Percentiles rank a stretch among this genome's conserved stretches.
These are phyloP conservation scores for Lactarius sanguifluus DNA, from an alignment of 768 basidiomycete species.

Conservation along the genomic window DNA sequence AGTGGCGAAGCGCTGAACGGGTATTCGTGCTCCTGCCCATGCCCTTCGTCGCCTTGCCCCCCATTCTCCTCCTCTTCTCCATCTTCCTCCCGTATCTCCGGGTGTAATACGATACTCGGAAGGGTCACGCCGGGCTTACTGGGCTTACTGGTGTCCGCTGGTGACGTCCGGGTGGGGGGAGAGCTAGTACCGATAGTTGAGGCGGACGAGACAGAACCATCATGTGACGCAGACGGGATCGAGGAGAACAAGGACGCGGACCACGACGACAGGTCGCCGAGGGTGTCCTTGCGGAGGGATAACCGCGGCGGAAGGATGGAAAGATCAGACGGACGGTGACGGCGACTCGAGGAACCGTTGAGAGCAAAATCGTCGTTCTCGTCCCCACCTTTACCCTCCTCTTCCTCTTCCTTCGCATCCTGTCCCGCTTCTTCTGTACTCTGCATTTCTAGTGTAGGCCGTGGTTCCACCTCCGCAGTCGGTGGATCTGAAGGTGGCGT, in stretches of 20 bases:
- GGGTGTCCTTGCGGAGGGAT: slow-evolving; percentile 27
- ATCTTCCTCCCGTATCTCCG: slow-evolving; percentile 12
- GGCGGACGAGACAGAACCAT: slow-evolving; percentile 8
- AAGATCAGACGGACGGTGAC: slow-evolving; percentile 15
- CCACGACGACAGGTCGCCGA: slow-evolving; percentile 30
- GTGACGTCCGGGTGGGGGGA: neutral
- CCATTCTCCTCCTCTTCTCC: neutral
- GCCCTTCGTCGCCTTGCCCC: neutral
- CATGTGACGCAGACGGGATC: slow-evolving; percentile 19
- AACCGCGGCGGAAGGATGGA: slow-evolving; percentile 28
- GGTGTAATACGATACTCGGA: slow-evolving; percentile 20
- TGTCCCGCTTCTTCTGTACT: too few species aligned
- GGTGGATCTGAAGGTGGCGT: neutral
- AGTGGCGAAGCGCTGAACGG: slow-evolving; percentile 25
- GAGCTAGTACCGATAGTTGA: neutral
- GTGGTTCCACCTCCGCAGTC: neutral
- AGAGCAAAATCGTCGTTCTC: neutral
- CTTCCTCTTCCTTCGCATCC: neutral
- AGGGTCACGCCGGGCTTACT: slow-evolving; percentile 18
- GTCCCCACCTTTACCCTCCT: neutral
- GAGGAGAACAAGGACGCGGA: slow-evolving; percentile 29
- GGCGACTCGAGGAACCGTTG: neutral
- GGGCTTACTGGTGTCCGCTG: neutral
- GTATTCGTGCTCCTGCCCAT: slow-evolving; percentile 7
- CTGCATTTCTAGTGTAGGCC: neutral